A percentile compares a stretch with the other conserved stretches of the same genome.
Conservation (phyloP, 2,329 filamentous ascomycete genomes). For the Balansia obtecta region DNA sequence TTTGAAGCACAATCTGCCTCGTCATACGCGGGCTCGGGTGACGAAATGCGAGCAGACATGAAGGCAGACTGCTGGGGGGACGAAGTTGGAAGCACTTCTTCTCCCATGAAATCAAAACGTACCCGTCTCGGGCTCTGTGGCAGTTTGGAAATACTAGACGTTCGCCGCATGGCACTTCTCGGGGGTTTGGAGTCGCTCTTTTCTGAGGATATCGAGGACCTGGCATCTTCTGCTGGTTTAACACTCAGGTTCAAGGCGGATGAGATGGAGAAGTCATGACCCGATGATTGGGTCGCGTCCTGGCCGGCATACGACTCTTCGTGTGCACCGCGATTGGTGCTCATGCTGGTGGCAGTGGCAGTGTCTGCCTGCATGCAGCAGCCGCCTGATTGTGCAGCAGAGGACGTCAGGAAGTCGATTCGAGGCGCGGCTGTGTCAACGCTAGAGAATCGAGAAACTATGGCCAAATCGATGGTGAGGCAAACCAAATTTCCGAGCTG, state of each 20-base stretch:
- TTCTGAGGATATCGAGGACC: conserved; percentile 40
- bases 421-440: neutral
- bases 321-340: neutral
- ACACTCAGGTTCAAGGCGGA: conserved; percentile 21
- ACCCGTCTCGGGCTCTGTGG: conserved; percentile 46
- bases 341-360: conserved; percentile 1
- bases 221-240: conserved; percentile 31
- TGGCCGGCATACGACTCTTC: conserved; percentile 4
- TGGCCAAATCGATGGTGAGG: neutral
- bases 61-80: conserved; percentile 34
- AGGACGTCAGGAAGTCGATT: neutral
- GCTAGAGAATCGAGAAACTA: neutral
- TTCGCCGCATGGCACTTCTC: conserved; percentile 45
- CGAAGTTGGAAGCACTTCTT: conserved; percentile 46
- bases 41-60: conserved; percentile 16
- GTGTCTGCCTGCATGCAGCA: conserved; percentile 5
- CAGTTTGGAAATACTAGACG: conserved; percentile 38
- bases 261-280: conserved; percentile 18
- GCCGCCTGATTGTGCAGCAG: conserved; percentile 2
- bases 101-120: conserved; percentile 48
- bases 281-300: conserved; percentile 7
- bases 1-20: conserved; percentile 18
- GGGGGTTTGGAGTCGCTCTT: conserved; percentile 36
- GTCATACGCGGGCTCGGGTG: conserved; percentile 15
- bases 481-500: neutral